Conservation (phyloP, 345 rosid genomes). For the Garcia nutans region DNA sequence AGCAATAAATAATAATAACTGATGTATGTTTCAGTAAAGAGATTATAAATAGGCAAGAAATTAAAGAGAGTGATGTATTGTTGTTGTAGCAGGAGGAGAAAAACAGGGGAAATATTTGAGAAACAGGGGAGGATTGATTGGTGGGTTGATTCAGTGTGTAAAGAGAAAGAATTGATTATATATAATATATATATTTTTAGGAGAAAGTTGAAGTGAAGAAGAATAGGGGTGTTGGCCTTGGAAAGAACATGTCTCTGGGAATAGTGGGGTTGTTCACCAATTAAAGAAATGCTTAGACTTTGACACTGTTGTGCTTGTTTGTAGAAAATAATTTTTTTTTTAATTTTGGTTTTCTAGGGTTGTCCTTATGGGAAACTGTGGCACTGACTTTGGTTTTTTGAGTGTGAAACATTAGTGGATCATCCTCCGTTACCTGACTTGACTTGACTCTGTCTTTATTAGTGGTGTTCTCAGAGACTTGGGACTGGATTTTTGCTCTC, state of each 20-base stretch:
- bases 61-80: background rate
- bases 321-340: background rate
- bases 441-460: background rate
- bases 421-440: constrained; percentile 10
- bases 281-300: constrained; percentile 6
- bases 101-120: background rate
- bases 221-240: constrained; percentile 19
- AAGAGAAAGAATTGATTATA: background rate
- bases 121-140: background rate
- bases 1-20: background rate
- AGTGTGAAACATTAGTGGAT: constrained; percentile 19
- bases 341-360: background rate
- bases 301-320: constrained; percentile 14
- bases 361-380: constrained; percentile 36
- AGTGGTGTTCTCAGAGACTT: too few species aligned
- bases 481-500: too few species aligned
- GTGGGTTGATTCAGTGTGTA: background rate
- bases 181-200: background rate
- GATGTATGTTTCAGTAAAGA: constrained; percentile 11
- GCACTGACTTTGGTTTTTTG: constrained; percentile 25
- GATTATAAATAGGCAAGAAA: background rate
- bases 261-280: constrained; percentile 23
- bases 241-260: constrained; percentile 40
- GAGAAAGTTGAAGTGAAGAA: background rate
- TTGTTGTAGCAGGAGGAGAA: background rate